phyloP scores from a whole-genome alignment of 2,329 filamentous ascomycete genomes.

The Xylaria sp. region DNA sequence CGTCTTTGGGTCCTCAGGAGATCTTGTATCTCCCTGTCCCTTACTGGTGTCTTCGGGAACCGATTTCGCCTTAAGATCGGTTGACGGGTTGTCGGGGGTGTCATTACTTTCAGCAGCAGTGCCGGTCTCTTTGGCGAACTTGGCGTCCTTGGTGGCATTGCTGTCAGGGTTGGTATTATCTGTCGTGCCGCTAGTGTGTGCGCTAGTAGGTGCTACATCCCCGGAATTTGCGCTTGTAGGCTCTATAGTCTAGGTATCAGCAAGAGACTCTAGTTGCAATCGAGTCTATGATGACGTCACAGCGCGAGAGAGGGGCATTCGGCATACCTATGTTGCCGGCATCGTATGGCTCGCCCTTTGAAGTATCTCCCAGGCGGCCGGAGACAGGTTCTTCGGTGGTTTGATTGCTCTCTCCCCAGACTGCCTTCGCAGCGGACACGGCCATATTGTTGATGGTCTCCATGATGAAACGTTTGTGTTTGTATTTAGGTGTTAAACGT shows the following conservation, averaged over 20 bases:
- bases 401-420: constrained; percentile 57
- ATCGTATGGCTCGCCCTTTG: constrained; percentile 78
- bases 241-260: constrained; percentile 15
- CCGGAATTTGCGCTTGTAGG: constrained; percentile 4
- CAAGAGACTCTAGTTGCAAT: constrained; percentile 14
- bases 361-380: constrained; percentile 74
- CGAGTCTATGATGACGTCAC: constrained; percentile 19
- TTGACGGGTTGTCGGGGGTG: constrained; percentile 46
- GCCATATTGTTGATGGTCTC: constrained; percentile 71
- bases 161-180: not conserved
- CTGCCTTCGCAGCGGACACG: constrained; percentile 57
- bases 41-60: constrained; percentile 42
- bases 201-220: constrained; percentile 12
- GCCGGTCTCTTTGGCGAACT: constrained; percentile 41
- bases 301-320: constrained; percentile 30
- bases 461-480: constrained; percentile 55
- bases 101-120: constrained; percentile 42
- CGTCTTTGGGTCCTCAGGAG: constrained; percentile 51
- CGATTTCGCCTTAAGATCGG: constrained; percentile 43
- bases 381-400: constrained; percentile 73
- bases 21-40: constrained; percentile 55
- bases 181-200: not conserved
- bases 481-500: not conserved
- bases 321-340: constrained; percentile 76
- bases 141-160: constrained; percentile 26